Conservation (phyloP, 1,284 basidiomycete species). For the Rhodotorula mucilaginosa region DNA sequence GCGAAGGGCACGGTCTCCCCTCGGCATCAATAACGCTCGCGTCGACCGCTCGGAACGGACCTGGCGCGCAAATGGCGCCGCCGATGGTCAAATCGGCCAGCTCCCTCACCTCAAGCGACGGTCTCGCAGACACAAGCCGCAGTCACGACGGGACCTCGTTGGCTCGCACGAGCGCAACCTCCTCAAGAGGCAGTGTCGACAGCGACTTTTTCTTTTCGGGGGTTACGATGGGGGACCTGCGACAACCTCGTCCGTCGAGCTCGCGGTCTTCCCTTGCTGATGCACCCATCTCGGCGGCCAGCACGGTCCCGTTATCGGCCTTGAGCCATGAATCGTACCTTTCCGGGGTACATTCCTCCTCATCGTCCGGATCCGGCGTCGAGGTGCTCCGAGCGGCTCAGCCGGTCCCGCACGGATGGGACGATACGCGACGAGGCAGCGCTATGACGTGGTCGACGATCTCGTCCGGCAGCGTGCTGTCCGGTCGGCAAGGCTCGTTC, state of each 20-base stretch:
- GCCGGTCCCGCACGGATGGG: conserved; percentile 22
- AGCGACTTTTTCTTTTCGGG: conserved; percentile 41
- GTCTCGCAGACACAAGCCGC: conserved; percentile 13
- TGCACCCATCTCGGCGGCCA: not conserved
- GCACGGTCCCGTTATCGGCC: not conserved
- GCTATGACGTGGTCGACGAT: conserved; percentile 24
- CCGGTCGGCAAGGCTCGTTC: not conserved
- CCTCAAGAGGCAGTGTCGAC: conserved; percentile 27
- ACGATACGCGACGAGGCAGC: conserved; percentile 24
- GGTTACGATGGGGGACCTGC: not conserved
- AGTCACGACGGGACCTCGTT: not conserved
- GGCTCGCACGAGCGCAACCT: conserved; percentile 17
- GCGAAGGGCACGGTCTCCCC: conserved; percentile 11
- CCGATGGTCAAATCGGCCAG: not conserved
- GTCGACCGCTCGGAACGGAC: conserved; percentile 13
- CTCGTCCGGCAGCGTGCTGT: not conserved
- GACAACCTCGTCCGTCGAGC: not conserved
- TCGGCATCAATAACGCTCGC: conserved; percentile 1
- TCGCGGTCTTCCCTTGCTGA: not conserved
- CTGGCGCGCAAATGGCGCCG: conserved; percentile 12
- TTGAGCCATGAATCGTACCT: not conserved
- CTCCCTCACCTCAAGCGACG: not conserved
- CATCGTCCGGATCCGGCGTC: not conserved
- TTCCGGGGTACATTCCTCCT: not conserved
- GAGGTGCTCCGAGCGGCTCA: conserved; percentile 2